These are phyloP conservation scores for Talaromyces adpressus DNA, from an alignment of 495 filamentous ascomycete genomes.

Conservation along the genomic window DNA sequence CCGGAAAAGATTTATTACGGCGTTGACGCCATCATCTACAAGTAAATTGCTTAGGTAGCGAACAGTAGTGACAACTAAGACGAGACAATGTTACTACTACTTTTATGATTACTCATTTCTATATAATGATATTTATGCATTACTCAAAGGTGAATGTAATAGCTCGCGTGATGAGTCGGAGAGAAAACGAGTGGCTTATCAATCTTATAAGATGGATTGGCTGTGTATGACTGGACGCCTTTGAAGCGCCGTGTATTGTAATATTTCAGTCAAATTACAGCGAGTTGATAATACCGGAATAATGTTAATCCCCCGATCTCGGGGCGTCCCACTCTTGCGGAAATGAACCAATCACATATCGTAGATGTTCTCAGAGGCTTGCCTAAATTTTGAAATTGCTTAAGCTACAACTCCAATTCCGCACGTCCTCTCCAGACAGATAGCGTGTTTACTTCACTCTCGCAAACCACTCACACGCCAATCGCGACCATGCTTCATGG, in stretches of 20 bases:
- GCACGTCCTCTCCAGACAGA: neutral
- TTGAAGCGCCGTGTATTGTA: neutral
- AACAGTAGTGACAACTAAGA: too few species aligned
- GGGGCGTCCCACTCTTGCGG: too few species aligned
- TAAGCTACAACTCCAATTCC: neutral
- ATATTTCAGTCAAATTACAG: neutral
- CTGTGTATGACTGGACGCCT: neutral
- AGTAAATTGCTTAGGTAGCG: neutral
- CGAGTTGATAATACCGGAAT: neutral
- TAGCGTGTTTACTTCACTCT: neutral
- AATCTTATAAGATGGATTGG: slow-evolving; percentile 5
- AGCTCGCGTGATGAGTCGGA: neutral
- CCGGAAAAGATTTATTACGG: slow-evolving; percentile 11
- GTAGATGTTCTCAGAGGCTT: neutral
- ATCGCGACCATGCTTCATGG: neutral
- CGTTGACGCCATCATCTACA: slow-evolving; percentile 8
- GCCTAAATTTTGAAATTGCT: neutral
- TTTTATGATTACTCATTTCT: neutral
- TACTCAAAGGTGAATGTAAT: neutral
- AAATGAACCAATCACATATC: neutral
- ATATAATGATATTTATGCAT: neutral
- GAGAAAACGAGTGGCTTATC: neutral
- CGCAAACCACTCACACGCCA: neutral
- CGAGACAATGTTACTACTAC: too few species aligned
- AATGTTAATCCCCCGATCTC: neutral